Evolutionary conservation across 148 eudicot genomes (phyloP).

Genomic region (Rhododendron ferrugineum): DNA sequence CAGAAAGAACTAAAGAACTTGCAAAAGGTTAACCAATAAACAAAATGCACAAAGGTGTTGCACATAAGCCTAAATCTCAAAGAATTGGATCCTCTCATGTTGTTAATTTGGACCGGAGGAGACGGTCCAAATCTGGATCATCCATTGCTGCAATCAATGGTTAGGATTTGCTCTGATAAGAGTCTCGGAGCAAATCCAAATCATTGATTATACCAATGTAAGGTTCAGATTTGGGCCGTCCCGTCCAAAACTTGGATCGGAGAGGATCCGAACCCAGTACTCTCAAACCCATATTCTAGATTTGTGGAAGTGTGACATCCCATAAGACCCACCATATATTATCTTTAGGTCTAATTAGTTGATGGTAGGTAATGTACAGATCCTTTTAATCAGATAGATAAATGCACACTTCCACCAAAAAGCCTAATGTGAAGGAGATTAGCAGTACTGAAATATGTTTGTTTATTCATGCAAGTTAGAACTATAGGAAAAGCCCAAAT

Average conservation of each 20-base stretch:
- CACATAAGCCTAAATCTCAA: not conserved
- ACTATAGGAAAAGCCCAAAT: not conserved
- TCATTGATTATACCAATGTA: no score
- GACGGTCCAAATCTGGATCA: no score
- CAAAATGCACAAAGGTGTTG: not conserved
- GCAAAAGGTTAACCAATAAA: not conserved
- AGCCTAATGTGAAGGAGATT: not conserved
- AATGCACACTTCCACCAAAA: not conserved
- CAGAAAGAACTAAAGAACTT: not conserved
- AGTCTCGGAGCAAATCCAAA: no score
- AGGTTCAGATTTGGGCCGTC: no score
- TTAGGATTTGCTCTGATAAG: no score
- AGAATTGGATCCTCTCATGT: no score
- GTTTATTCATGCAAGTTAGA: not conserved
- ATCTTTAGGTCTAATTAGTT: not conserved
- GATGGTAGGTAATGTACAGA: not conserved
- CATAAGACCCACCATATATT: not conserved
- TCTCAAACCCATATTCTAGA: not conserved
- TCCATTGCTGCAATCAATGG: no score
- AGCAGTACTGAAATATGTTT: not conserved
- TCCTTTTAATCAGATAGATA: not conserved
- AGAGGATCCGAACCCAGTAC: not conserved
- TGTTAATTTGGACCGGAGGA: no score
- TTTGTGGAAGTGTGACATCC: not conserved
- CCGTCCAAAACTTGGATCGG: no score